Conservation (phyloP, 1,284 basidiomycete genomes). For the Athelia psychrophila region DNA sequence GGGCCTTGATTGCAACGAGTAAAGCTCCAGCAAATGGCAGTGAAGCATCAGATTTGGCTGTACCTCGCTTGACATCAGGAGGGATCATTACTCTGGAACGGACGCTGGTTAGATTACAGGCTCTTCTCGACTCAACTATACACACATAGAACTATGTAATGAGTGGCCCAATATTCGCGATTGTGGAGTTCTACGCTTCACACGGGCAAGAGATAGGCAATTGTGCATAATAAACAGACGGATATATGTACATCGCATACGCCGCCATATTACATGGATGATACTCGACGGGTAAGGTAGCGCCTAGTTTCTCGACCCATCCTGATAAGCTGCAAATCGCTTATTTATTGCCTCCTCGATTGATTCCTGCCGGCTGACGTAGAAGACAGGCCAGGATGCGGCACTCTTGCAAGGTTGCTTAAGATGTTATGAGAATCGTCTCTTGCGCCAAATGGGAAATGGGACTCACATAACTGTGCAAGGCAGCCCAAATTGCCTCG, state of each 20-base stretch:
- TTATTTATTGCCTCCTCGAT: background rate
- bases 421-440: background rate
- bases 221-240: no score
- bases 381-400: background rate
- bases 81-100: conserved; percentile 80
- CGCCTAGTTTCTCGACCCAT: no score
- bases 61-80: conserved; percentile 76
- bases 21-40: conserved; percentile 33
- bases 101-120: conserved; percentile 57
- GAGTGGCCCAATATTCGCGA: no score
- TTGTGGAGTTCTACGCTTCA: no score
- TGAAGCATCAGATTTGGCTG: conserved; percentile 57
- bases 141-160: no score
- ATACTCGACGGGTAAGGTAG: no score
- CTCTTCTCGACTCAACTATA: conserved; percentile 18
- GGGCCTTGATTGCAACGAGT: conserved; percentile 68
- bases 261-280: no score
- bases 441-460: background rate
- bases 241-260: no score
- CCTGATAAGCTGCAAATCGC: background rate
- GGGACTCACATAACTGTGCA: background rate
- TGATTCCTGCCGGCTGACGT: background rate
- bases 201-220: no score
- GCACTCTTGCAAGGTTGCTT: background rate
- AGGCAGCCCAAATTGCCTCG: background rate